A percentile compares a stretch with the other conserved stretches of the same genome.
Conservation (phyloP, 1,284 basidiomycete species). For the Schizophyllum amplum region DNA sequence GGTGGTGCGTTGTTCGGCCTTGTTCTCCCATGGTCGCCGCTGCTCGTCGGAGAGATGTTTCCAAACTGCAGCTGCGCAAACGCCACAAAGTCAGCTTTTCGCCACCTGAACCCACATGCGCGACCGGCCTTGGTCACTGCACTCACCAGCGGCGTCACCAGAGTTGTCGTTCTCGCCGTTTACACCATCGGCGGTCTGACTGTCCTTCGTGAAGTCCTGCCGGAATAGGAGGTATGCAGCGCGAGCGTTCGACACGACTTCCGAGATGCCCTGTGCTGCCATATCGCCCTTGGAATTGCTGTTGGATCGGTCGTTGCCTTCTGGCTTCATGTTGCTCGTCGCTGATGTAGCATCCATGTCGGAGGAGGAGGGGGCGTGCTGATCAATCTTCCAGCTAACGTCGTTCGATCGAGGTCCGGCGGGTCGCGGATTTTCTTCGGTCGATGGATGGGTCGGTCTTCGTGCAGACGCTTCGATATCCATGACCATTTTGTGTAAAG, state of each 20-base stretch:
- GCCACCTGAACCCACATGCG: not conserved
- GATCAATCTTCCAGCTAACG: too few relatives aligned
- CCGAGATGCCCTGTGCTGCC: too few relatives aligned
- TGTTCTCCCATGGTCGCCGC: not conserved
- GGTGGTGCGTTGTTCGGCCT: not conserved
- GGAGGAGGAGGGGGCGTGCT: not conserved
- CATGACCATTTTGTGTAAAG: not conserved
- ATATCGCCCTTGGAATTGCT: not conserved
- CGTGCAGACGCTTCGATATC: too few relatives aligned
- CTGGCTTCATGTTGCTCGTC: not conserved
- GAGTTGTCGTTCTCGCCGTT: not conserved
- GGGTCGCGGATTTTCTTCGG: too few relatives aligned
- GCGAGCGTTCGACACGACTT: not conserved
- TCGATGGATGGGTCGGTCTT: too few relatives aligned
- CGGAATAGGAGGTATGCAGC: not conserved
- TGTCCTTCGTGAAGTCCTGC: not conserved
- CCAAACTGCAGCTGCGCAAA: not conserved
- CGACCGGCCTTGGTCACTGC: not conserved
- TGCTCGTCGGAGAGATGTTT: not conserved
- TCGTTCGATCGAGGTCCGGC: too few relatives aligned
- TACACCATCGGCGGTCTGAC: not conserved
- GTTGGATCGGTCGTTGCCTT: not conserved
- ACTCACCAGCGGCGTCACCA: not conserved
- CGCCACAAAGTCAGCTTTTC: not conserved
- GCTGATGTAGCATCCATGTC: not conserved